Base-by-base conservation (phyloP, 768 basidiomycete species). In the Xerocomellus amylosporus region DNA sequence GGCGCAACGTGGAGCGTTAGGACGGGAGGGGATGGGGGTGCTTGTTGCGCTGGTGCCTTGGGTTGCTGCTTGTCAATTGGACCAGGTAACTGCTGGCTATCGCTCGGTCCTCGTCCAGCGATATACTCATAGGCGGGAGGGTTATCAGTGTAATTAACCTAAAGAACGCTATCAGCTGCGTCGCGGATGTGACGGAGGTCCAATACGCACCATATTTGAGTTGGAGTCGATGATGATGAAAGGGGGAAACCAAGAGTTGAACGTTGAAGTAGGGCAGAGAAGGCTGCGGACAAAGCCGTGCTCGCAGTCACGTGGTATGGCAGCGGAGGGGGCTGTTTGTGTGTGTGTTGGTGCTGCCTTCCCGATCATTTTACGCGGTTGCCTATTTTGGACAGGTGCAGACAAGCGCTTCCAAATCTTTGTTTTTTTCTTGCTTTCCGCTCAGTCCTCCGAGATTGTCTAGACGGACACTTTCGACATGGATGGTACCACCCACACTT, bases 91-190 rank as follows among this genome's bases (percentile, higher is more conserved):
- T 49, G 51, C 5, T 53, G 51, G 75, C 76, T 47, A 39, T 61
- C 58, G 38, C 28, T 53, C 22, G 62, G 61, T 43, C 54, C 64
- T 55, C 63, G 61, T 20, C 68, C 68, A 22, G 68, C 65, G 13
- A 73, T 64, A 39, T 59, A 61, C 54, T 82, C 79, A 49, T 83
- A 83, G 8, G 82, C 71, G 39, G 82, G 82, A 38, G 82, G 82
- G 38, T 55, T 76, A 13, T 83, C 69, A 3, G 54, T 49, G 43
- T 67, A 48, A 9, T 24, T 54, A 9, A 64, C 58, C 67, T 68
- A 17, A 14, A 20, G 6, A 40, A 43, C 2, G 12, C n/a, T 1
- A 15, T 61, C 34, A 60, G 42, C 33, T 34, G 33, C 6, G 6
- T 24, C 10, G 17, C 4, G 3, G 1, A 10, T 2, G n/a, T n/a